phyloP scores from a whole-genome alignment of 2,329 filamentous ascomycete species.

The Botrytis aclada region DNA sequence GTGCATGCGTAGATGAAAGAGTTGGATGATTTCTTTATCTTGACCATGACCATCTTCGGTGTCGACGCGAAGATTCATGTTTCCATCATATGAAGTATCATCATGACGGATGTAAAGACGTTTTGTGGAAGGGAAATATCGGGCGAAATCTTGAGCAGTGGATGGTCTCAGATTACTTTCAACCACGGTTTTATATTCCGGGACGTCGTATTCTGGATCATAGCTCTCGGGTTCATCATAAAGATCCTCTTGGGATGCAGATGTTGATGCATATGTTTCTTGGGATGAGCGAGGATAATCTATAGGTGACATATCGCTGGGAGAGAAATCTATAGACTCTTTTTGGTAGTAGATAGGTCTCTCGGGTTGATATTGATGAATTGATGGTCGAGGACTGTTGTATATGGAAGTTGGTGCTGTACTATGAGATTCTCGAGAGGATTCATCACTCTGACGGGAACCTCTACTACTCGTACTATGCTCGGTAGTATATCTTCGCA shows the following conservation, averaged over 20 bases:
- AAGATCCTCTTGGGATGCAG: constrained; percentile 55
- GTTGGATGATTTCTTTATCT: constrained; percentile 63
- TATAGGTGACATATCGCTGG: constrained; percentile 30
- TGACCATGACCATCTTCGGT: constrained; percentile 58
- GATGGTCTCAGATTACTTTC: constrained; percentile 69
- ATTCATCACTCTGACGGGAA: constrained; percentile 46
- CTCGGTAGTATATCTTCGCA: constrained; percentile 31
- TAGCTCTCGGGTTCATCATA: constrained; percentile 48
- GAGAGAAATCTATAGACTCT: neutral
- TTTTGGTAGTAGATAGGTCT: constrained; percentile 23
- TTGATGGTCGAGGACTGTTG: constrained; percentile 40
- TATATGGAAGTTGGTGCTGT: constrained; percentile 48
- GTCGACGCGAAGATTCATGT: constrained; percentile 93
- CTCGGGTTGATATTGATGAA: constrained; percentile 25
- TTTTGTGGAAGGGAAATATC: constrained; percentile 81
- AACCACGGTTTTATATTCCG: constrained; percentile 54
- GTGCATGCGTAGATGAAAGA: constrained; percentile 95
- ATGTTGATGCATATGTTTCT: constrained; percentile 77
- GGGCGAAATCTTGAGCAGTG: constrained; percentile 76
- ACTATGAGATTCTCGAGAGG: constrained; percentile 44
- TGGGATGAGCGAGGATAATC: constrained; percentile 41
- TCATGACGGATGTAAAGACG: constrained; percentile 84
- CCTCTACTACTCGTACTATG: constrained; percentile 40
- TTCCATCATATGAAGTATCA: constrained; percentile 83
- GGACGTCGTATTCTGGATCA: constrained; percentile 37